Base-by-base conservation (phyloP, 257 asterid species). In the Primulina tabacum region DNA sequence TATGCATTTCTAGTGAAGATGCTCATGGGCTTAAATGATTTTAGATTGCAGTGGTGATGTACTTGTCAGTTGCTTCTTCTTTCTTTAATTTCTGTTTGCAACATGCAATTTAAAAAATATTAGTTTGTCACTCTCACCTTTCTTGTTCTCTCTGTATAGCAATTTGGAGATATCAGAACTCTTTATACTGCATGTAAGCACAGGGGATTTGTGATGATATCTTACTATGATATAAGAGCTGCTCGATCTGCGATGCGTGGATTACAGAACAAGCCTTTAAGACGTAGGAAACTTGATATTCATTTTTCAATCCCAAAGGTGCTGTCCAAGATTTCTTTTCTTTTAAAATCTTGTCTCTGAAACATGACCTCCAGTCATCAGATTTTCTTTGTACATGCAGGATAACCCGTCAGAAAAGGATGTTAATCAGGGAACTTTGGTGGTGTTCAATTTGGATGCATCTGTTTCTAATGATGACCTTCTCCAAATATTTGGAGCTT, bases 251-350 rank as follows among this genome's bases (percentile, higher is more conserved):
- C 99, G 60, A 86, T 94, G 92, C 96, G 96, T 43, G 71, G 80
- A 40, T 80, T 94, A 50, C 99, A 94, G 76, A 88, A 84, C 81
- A 94, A 91, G 84, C 96, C 99, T 26, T 76, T 94, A 71, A 80
- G 99, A 64, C 82, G 97, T 75, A 89, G 99, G 80, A 88, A 88
- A 75, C 95, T 94, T 29, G 97, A 94, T 78, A 94, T 94, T 72
- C 99, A 94, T 82, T 94, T 94, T 76, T 94, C 99, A 50, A 94
- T 94, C 43, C 99, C 99, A 4, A 94, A 94, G 96, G 97, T 94
- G 43, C 71, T 76, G 34, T 56, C 68, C 18, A 37, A 29, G 57
- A 61, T 33, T 16, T 34, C 43, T 28, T 16, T 20, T n/a, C n/a
- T 20, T 65, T 69, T 55, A 61, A 43, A n/a, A n/a, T 8, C 21